Conservation (phyloP, 192 early-diverging fungal genomes). For the Allomyces javanicus region DNA sequence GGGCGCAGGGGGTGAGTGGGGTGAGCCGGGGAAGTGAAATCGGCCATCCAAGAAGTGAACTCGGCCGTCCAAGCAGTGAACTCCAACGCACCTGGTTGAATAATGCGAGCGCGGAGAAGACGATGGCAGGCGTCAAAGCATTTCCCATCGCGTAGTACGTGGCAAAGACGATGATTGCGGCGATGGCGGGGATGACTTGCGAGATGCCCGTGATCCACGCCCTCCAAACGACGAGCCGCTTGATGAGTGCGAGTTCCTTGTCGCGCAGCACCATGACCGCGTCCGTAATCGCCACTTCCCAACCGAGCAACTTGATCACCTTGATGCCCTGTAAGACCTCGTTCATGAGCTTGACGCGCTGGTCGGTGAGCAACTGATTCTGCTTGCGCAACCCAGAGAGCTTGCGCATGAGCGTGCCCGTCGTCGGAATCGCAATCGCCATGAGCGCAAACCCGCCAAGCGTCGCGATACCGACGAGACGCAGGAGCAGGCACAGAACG, state of each 20-base stretch:
- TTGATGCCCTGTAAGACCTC: slow-evolving; percentile 43
- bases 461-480: slow-evolving; percentile 8
- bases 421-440: not conserved
- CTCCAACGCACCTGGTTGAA: not conserved
- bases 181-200: slow-evolving; percentile 13
- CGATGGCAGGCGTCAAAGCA: not conserved
- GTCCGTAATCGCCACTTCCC: slow-evolving; percentile 29
- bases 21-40: too few relatives aligned
- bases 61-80: too few relatives aligned
- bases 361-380: slow-evolving; percentile 17
- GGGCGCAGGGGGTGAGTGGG: too few relatives aligned
- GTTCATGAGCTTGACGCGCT: slow-evolving; percentile 45
- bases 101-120: not conserved
- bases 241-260: slow-evolving; percentile 12
- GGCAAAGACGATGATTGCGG: slow-evolving; percentile 17
- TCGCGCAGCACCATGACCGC: slow-evolving; percentile 11
- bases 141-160: slow-evolving; percentile 11
- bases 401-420: not conserved
- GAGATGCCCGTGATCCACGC: slow-evolving; percentile 1
- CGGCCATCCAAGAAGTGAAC: too few relatives aligned
- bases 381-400: not conserved
- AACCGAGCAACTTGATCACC: slow-evolving; percentile 50
- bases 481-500: slow-evolving; percentile 8
- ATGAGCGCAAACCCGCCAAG: slow-evolving; percentile 15
- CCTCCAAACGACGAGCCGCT: slow-evolving; percentile 6